These are phyloP conservation scores for Saccharum spontaneum DNA, from an alignment of 176 grass and related monocot species.

Conservation along the genomic window DNA sequence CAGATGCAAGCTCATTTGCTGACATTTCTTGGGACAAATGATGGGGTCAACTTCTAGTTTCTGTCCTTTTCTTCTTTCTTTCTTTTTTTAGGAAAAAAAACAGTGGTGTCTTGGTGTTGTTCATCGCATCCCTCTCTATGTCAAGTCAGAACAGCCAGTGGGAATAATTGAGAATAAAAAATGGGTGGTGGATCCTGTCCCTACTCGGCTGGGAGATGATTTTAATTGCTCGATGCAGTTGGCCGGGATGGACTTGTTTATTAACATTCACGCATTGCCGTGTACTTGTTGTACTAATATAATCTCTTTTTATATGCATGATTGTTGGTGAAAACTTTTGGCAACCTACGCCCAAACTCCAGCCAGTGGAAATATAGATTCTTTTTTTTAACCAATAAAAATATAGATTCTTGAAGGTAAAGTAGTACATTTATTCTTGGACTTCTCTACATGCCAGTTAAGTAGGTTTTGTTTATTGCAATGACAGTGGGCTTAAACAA, in stretches of 20 bases:
- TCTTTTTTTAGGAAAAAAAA: neutral
- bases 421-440: neutral
- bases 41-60: slow-evolving; percentile 47
- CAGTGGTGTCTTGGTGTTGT: slow-evolving; percentile 15
- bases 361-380: neutral
- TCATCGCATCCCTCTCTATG: slow-evolving; percentile 21
- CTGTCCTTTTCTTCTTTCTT: slow-evolving; percentile 1
- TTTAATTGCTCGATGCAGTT: slow-evolving; percentile 34
- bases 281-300: slow-evolving; percentile 21
- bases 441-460: neutral
- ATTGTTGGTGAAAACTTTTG: slow-evolving; percentile 7
- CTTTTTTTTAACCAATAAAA: neutral
- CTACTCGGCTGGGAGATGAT: slow-evolving; percentile 18
- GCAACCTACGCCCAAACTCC: neutral
- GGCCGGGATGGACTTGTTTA: slow-evolving; percentile 33
- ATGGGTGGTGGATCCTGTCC: slow-evolving; percentile 19
- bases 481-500: neutral
- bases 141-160: slow-evolving; percentile 46
- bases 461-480: neutral
- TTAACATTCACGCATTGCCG: slow-evolving; percentile 12
- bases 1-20: slow-evolving; percentile 11
- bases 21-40: slow-evolving; percentile 41
- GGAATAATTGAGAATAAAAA: slow-evolving; percentile 38
- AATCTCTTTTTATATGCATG: neutral
- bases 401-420: neutral